A percentile compares a stretch with the other conserved stretches of the same genome.
Evolutionary conservation across 305 asterid species (phyloP).

Genomic region (Ilex paraguariensis): DNA sequence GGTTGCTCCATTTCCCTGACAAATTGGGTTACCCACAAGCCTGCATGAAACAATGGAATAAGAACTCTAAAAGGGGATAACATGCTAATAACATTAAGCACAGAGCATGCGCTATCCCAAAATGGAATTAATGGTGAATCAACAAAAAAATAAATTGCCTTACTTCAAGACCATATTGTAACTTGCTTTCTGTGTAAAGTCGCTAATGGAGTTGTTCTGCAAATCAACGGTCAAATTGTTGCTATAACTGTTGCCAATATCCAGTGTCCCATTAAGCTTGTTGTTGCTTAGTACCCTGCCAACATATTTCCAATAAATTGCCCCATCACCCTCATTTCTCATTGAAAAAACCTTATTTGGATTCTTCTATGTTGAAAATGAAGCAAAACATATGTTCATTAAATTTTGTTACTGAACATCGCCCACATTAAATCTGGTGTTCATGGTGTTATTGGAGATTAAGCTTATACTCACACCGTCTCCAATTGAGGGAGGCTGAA

Average conservation of each 20-base stretch:
- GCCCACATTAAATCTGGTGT: too few relatives aligned
- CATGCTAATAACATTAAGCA: neutral
- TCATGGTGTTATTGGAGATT: too few relatives aligned
- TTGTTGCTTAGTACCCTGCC: slow-evolving; percentile 62
- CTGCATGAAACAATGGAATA: slow-evolving; percentile 33
- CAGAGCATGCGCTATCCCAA: neutral
- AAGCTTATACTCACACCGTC: slow-evolving; percentile 49
- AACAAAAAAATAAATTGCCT: slow-evolving; percentile 12
- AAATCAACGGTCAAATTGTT: slow-evolving; percentile 58
- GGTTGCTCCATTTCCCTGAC: slow-evolving; percentile 44
- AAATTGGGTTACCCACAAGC: slow-evolving; percentile 64
- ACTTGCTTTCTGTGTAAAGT: slow-evolving; percentile 38
- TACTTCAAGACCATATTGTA: slow-evolving; percentile 51
- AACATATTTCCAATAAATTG: slow-evolving; percentile 10
- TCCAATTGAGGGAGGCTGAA: slow-evolving; percentile 66
- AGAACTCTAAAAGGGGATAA: slow-evolving; percentile 7
- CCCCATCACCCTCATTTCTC: neutral
- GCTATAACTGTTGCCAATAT: slow-evolving; percentile 58
- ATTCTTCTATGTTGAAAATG: too few relatives aligned
- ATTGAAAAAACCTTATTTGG: too few relatives aligned
- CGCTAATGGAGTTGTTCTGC: slow-evolving; percentile 51
- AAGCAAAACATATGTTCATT: too few relatives aligned
- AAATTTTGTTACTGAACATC: too few relatives aligned
- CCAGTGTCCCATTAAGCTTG: slow-evolving; percentile 54
- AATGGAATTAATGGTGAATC: too few relatives aligned